Base-by-base conservation (phyloP, 2,329 filamentous ascomycete genomes). In the Fusarium multiceps region DNA sequence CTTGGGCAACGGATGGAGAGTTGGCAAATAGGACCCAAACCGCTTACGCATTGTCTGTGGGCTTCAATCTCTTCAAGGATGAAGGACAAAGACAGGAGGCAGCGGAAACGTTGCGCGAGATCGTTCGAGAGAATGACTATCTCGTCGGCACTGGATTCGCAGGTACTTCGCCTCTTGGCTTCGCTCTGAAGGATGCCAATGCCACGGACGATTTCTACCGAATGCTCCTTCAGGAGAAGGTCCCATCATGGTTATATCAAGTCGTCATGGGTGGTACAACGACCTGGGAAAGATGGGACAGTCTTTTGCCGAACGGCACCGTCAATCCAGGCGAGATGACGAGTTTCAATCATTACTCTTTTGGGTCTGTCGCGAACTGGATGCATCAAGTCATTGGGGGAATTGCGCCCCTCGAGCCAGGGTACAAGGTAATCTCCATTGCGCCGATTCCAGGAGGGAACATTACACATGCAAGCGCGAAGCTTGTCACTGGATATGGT, bases 241-340 rank as follows among this genome's bases (percentile, higher is more conserved):
- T 76, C 4, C 81, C 80, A 0, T 78, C 74, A 0, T 82, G 80
- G 81, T 72, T 77, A 4, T 82, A 82, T 37, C 78, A 78, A 2
- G 75, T 83, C 1, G 75, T 68, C 1, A 81, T 82, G 78, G 79
- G 77, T 7, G 79, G 78, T 0, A 83, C 81, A 1, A 82, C 80
- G 0, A 77, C 80, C 2, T 83, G 80, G 81, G 82, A 83, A 68
- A 76, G 81, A 7, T 83, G 81, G 81, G 79, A 83, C 23, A 76
- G 74, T 20, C 77, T 83, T 66, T 59, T 80, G 11, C 76, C 79
- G 0, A 76, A 82, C 50, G 80, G 79, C 1, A 73, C 60, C 1
- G 76, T 83, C 40, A 83, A 83, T 54, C 76, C 79, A 0, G 78
- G 81, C 0, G 69, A 78, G 27, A 83, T 83, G 81, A 83, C 80